Base-by-base conservation (phyloP, 2,329 filamentous ascomycete genomes). In the Colletotrichum kahawae region DNA sequence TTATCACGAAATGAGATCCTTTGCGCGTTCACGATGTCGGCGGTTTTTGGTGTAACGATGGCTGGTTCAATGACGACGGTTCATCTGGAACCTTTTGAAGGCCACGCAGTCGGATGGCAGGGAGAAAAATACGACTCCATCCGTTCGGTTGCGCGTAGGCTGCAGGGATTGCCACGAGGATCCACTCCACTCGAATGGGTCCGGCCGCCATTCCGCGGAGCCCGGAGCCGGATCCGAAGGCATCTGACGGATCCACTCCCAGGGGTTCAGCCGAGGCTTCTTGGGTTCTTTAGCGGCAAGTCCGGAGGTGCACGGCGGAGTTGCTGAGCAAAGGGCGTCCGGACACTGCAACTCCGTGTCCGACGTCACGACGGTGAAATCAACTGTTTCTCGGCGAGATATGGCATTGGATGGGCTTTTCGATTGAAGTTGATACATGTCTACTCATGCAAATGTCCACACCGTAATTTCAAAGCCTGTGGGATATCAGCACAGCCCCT, bases 41-140 rank as follows among this genome's bases (percentile, higher is more conserved):
- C 5, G n/a, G 5, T 12, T 13, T 51, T 13, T 51, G 10, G n/a
- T 51, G n/a, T 51, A 24, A 51, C 43, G 43, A 21, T 27, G n/a
- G 10, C 5, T 51, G n/a, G n/a, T 7, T 51, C 10, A 51, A 13
- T 13, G n/a, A 13, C 43, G 43, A 21, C 4, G 43, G 71, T 65
- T 74, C 67, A 51, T 71, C 71, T 29, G 57, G 18, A 21, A n/a
- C 43, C 36, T 60, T 64, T 60, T 74, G 54, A 60, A 71, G 36
- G 24, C 34, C 29, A 43, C 34, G n/a, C 51, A 21, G 38, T n/a
- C 48, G 68, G 38, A 62, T 71, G 56, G 13, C 43, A 51, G 43
- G 43, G 43, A 51, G 43, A 51, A 51, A 51, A 51, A 21, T 51
- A 7, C 43, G 6, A 51, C 43, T 51, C 43, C 43, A 51, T 51